A percentile compares a stretch with the other conserved stretches of the same genome.
These are phyloP conservation scores for Pseudovirgaria hyperparasitica DNA, from an alignment of 2,329 filamentous ascomycete genomes.

Conservation along the genomic window DNA sequence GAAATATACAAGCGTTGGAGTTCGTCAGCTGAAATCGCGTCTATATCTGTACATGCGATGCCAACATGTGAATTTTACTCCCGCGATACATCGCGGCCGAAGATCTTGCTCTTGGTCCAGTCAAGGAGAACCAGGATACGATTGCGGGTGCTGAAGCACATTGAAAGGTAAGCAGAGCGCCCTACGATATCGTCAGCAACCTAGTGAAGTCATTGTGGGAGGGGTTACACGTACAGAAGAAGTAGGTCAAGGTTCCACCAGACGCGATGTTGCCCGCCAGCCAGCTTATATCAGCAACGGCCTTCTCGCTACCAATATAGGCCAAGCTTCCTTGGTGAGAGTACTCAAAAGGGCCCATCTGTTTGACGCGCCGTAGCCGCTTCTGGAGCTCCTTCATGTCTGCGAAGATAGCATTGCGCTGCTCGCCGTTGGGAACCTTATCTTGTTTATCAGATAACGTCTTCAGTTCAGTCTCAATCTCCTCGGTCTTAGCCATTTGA, in stretches of 20 bases:
- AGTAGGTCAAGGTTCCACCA: constrained; percentile 86
- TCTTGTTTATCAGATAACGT: constrained; percentile 49
- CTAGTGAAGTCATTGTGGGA: constrained; percentile 99
- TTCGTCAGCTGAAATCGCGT: too few species aligned
- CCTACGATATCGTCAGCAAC: too few species aligned
- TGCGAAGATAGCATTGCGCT: constrained; percentile 45
- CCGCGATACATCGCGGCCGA: constrained; percentile 86
- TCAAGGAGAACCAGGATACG: constrained; percentile 84
- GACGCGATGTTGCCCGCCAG: constrained; percentile 92
- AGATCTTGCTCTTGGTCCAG: constrained; percentile 94
- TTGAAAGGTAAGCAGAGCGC: constrained; percentile 15
- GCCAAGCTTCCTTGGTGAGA: constrained; percentile 93
- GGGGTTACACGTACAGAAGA: constrained; percentile 97
- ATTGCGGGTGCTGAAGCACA: constrained; percentile 50
- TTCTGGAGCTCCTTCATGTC: constrained; percentile 82
- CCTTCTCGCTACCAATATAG: constrained; percentile 97
- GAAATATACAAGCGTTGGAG: too few species aligned
- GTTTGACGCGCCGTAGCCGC: constrained; percentile 77
- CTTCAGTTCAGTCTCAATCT: constrained; percentile 63
- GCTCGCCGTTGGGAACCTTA: constrained; percentile 54
- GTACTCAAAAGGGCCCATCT: constrained; percentile 96
- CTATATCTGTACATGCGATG: too few species aligned
- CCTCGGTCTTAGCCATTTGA: constrained; percentile 92
- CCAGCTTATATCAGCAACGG: constrained; percentile 94
- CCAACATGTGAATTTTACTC: too few species aligned